phyloP scores from a whole-genome alignment of 768 basidiomycete species.

The Mycena kentingensis region DNA sequence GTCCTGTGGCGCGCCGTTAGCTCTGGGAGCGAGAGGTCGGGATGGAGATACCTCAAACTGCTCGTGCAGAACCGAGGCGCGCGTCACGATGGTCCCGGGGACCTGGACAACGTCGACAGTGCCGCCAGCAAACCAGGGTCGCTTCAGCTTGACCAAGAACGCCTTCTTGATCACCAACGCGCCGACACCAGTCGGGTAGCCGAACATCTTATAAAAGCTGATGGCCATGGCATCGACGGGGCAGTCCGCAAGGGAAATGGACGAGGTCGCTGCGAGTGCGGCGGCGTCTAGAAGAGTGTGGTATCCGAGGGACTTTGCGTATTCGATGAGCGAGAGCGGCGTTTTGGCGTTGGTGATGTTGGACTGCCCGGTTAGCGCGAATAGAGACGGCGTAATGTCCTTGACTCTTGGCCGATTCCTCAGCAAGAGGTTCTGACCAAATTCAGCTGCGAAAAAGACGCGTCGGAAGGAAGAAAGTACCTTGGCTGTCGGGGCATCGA shows the following conservation, averaged over 20 bases:
- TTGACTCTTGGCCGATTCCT: conserved; percentile 48
- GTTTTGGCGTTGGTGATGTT: conserved; percentile 80
- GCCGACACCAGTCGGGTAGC: conserved; percentile 83
- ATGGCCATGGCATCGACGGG: conserved; percentile 82
- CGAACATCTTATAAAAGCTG: conserved; percentile 91
- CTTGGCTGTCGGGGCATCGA: conserved; percentile 59
- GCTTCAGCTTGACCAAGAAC: conserved; percentile 59
- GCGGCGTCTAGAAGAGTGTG: conserved; percentile 80
- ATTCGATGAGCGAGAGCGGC: conserved; percentile 60
- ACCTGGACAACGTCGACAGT: conserved; percentile 84
- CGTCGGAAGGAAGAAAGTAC: conserved; percentile 38
- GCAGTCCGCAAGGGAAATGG: conserved; percentile 62
- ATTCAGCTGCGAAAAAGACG: conserved; percentile 21
- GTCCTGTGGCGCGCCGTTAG: conserved; percentile 48
- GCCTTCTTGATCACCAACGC: conserved; percentile 74
- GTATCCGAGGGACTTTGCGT: conserved; percentile 71
- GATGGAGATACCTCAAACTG: conserved; percentile 67
- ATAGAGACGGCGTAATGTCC: conserved; percentile 56
- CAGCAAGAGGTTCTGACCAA: conserved; percentile 54
- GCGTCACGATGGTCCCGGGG: conserved; percentile 69
- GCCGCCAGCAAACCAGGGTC: conserved; percentile 87
- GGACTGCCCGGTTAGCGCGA: conserved; percentile 78
- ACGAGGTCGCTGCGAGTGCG: conserved; percentile 73
- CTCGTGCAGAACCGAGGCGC: conserved; percentile 60
- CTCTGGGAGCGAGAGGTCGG: background rate